Evolutionary conservation across 495 filamentous ascomycete genomes (phyloP), one percentile per base, ranked within the genome.

Genomic region (Parathielavia hyrcaniae): DNA sequence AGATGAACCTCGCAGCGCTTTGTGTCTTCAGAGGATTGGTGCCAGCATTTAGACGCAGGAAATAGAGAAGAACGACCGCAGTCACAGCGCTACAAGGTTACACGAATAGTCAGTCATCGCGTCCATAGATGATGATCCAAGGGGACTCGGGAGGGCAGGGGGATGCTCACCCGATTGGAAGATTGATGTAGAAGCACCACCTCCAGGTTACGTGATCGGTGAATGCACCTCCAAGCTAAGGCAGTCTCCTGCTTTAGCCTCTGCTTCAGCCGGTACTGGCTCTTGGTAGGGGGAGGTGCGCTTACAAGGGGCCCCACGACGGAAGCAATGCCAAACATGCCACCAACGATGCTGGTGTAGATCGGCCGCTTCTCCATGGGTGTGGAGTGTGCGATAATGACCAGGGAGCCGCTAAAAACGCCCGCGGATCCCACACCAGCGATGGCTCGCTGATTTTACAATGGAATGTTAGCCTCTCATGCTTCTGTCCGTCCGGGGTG

Each of bases 171-270:
- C 88, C 88, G 48, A 90, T 73, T 4, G 86, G 85, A 13, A 86
- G 70, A 58, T 88, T 89, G 70, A 88, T 86, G 69, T 85, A 89
- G 68, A 91, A 90, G 61, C 86, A 91, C 88, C 87, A 91, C 49
- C 87, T 60, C 84, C 84, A 70, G 3, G 61, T 58, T 23, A 68
- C 64, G n/a, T 59, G 50, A 34, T 66, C 62, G 0, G 68, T 35
- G 32, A 70, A 68, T 2, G 61, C 68, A 10, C 68, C 68, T 5
- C 68, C 68, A 32, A 70, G 55, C 19, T 68, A 38, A 3, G 68
- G 68, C 12, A n/a, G n/a, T n/a, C n/a, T n/a, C n/a, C n/a, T n/a
- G n/a, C n/a, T n/a, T n/a, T n/a, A n/a, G n/a, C n/a, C n/a, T n/a
- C n/a, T n/a, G n/a, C n/a, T n/a, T n/a, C n/a, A n/a, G n/a, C n/a